A percentile compares a stretch with the other conserved stretches of the same genome.
These are phyloP conservation scores for Suillus sp. DNA, from an alignment of 768 basidiomycete species.

Conservation along the genomic window DNA sequence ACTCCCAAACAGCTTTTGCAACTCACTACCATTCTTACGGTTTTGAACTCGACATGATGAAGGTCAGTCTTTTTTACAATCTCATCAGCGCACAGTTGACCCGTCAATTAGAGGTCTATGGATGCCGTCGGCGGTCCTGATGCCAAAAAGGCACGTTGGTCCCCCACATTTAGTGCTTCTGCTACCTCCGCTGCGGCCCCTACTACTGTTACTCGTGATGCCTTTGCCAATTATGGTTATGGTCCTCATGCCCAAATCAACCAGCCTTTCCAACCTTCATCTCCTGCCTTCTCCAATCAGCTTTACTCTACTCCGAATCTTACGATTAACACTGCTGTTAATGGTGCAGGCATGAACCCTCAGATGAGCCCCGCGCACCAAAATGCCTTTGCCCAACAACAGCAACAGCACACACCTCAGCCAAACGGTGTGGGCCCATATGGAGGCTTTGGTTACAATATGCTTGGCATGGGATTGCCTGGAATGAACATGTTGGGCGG, in stretches of 20 bases:
- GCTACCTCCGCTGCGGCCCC: slow-evolving; percentile 40
- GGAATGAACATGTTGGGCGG: slow-evolving; percentile 70
- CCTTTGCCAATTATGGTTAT: slow-evolving; percentile 87
- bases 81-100: slow-evolving; percentile 12
- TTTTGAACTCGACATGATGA: slow-evolving; percentile 93
- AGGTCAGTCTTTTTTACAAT: slow-evolving; percentile 47
- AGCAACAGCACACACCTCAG: slow-evolving; percentile 37
- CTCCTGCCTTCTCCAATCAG: slow-evolving; percentile 54
- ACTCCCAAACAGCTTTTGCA: slow-evolving; percentile 70
- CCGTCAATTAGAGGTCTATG: slow-evolving; percentile 70
- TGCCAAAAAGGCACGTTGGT: slow-evolving; percentile 91
- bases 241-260: slow-evolving; percentile 70
- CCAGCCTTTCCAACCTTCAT: slow-evolving; percentile 53
- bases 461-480: slow-evolving; percentile 82
- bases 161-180: slow-evolving; percentile 54
- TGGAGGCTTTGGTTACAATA: slow-evolving; percentile 68
- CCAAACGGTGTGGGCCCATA: slow-evolving; percentile 55
- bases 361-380: slow-evolving; percentile 68
- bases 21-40: slow-evolving; percentile 69
- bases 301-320: slow-evolving; percentile 76
- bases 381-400: slow-evolving; percentile 53
- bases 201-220: slow-evolving; percentile 54
- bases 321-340: slow-evolving; percentile 59
- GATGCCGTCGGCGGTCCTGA: slow-evolving; percentile 81
- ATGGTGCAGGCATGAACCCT: slow-evolving; percentile 51